These are phyloP conservation scores for Oemleria cerasiformis DNA, from an alignment of 306 rosid genomes.

Conservation along the genomic window DNA sequence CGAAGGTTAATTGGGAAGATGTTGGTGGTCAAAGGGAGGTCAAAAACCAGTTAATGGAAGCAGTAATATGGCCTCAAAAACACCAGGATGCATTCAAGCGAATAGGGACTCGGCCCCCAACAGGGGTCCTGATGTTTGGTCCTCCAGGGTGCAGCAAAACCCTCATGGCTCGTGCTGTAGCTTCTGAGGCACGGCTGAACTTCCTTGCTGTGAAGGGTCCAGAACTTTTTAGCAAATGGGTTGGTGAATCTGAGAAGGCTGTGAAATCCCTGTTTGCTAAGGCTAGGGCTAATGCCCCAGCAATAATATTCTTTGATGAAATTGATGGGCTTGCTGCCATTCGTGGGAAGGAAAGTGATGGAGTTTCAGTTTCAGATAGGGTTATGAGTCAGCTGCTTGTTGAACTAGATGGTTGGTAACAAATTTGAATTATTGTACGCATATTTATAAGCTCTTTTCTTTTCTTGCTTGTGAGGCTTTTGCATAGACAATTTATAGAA, in stretches of 20 bases:
- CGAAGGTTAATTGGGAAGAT: slow-evolving; percentile 92
- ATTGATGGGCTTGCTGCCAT: slow-evolving; percentile 80
- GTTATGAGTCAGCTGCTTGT: slow-evolving; percentile 92
- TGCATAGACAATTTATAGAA: background rate
- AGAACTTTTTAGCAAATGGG: slow-evolving; percentile 97
- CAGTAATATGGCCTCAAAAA: slow-evolving; percentile 93
- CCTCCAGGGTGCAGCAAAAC: slow-evolving; percentile 99
- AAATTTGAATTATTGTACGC: background rate
- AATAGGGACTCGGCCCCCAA: slow-evolving; percentile 80
- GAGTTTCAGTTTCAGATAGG: slow-evolving; percentile 87
- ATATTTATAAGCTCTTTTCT: background rate
- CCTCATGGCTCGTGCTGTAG: slow-evolving; percentile 93
- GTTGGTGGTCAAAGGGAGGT: slow-evolving; percentile 93
- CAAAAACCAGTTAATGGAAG: slow-evolving; percentile 78
- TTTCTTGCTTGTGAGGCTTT: background rate
- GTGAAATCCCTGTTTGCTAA: slow-evolving; percentile 85
- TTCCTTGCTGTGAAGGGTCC: slow-evolving; percentile 97
- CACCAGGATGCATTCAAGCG: slow-evolving; percentile 77
- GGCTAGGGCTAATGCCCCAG: slow-evolving; percentile 95
- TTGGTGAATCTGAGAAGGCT: slow-evolving; percentile 98
- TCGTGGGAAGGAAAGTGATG: slow-evolving; percentile 85
- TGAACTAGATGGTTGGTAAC: slow-evolving; percentile 82
- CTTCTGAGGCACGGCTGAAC: slow-evolving; percentile 83
- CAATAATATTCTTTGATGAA: slow-evolving; percentile 87
- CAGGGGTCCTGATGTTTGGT: slow-evolving; percentile 80